A percentile compares a stretch with the other conserved stretches of the same genome.
These are phyloP conservation scores for Cyclotella baltica DNA, from an alignment of 108 stramenopile species.

Conservation along the genomic window DNA sequence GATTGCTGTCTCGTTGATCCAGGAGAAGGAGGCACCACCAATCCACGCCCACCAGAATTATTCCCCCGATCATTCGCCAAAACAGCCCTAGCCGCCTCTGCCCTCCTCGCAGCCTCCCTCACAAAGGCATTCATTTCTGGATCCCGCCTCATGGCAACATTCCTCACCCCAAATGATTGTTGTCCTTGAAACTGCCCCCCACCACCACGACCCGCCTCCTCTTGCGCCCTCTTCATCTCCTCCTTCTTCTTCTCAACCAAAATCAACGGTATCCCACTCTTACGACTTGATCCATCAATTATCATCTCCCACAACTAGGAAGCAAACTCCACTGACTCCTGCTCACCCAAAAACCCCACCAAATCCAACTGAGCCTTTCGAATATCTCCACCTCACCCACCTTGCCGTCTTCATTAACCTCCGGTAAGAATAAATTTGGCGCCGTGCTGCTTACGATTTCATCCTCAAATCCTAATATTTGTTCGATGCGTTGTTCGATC, in stretches of 20 bases:
- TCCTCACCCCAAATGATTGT: neutral
- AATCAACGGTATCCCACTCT: constrained; percentile 72
- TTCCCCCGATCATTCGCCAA: constrained; percentile 17
- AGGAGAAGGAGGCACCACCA: constrained; percentile 16
- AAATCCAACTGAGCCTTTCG: constrained; percentile 82
- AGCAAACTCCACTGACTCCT: constrained; percentile 75
- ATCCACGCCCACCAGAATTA: neutral
- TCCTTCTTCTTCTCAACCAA: constrained; percentile 88
- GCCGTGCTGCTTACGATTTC: constrained; percentile 86
- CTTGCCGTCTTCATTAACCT: constrained; percentile 15
- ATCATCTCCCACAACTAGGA: constrained; percentile 80
- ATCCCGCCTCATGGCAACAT: constrained; percentile 16
- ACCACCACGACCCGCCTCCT: constrained; percentile 34
- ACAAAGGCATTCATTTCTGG: constrained; percentile 60
- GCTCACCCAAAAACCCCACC: constrained; percentile 82
- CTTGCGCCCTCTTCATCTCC: constrained; percentile 59
- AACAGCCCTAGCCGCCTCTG: constrained; percentile 62
- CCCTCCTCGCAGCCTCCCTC: constrained; percentile 62
- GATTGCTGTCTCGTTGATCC: constrained; percentile 10
- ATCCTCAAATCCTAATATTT: constrained; percentile 88
- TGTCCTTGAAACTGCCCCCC: constrained; percentile 13
- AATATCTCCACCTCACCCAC: constrained; percentile 62
- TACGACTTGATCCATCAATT: constrained; percentile 73
- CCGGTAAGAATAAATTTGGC: constrained; percentile 83
- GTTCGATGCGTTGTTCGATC: constrained; percentile 73